A percentile compares a stretch with the other conserved stretches of the same genome.
phyloP scores from a whole-genome alignment of 495 filamentous ascomycete species.

The Talaromyces thailandensis region DNA sequence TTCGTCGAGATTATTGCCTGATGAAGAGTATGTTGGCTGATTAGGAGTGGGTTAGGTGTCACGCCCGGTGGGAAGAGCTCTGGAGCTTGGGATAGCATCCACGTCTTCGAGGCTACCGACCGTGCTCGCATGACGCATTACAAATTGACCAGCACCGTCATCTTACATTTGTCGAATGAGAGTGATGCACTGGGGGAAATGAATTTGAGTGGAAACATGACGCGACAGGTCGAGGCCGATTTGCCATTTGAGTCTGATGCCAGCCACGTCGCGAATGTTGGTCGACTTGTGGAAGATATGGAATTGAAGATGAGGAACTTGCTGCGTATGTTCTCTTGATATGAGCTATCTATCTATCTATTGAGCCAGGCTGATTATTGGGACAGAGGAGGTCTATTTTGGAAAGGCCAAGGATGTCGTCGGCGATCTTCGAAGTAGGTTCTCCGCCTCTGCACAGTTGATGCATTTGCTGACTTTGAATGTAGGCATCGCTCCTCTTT shows the following conservation, averaged over 20 bases:
- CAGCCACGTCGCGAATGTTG: constrained; percentile 93
- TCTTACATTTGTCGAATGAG: constrained; percentile 70
- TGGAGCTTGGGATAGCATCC: constrained; percentile 95
- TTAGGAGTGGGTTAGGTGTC: constrained; percentile 32
- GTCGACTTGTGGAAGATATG: constrained; percentile 96
- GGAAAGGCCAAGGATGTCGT: constrained; percentile 99
- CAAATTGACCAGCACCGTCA: constrained; percentile 95
- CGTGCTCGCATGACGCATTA: constrained; percentile 87
- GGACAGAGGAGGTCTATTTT: constrained; percentile 90
- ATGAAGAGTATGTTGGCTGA: constrained; percentile 1
- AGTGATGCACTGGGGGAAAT: constrained; percentile 72
- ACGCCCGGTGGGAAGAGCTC: constrained; percentile 60
- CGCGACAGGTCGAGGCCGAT: constrained; percentile 86
- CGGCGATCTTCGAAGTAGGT: constrained; percentile 85
- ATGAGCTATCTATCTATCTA: neutral
- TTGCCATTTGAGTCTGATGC: constrained; percentile 81
- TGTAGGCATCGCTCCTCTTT: constrained; percentile 64
- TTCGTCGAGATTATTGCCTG: neutral
- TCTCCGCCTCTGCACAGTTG: neutral
- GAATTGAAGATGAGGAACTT: constrained; percentile 99
- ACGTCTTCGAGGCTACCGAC: constrained; percentile 94
- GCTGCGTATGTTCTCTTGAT: constrained; percentile 48
- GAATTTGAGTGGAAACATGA: constrained; percentile 96
- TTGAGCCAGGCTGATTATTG: neutral
- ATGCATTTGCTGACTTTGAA: neutral